Evolutionary conservation across 257 asterid species (phyloP), one percentile per base, ranked within the genome.

Genomic region (Solanum clarkiae): DNA sequence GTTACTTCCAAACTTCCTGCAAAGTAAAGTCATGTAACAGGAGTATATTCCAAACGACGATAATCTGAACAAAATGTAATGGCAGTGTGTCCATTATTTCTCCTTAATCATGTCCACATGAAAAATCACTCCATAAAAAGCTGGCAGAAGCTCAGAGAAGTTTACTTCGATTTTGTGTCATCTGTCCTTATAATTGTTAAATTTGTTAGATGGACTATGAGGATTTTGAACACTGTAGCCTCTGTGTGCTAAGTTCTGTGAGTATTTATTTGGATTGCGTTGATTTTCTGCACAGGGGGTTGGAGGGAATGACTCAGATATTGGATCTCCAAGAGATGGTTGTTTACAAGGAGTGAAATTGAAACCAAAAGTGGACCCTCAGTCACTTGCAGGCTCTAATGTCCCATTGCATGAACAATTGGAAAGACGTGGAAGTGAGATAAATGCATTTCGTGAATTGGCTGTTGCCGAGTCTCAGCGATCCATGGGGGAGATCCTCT

Each of bases 401-500:
- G 59, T 88, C 86, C 86, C 94, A 81, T 87, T 88, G 69, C 89
- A 84, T 87, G 98, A 89, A 84, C 94, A 91, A 88, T 90, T 88
- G 59, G 94, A 90, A 26, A 26, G 65, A 79, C 65, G 26, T 53
- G 93, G 87, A 80, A 86, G 88, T 86, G 93, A 84, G 89, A 84
- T 75, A 45, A 92, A 89, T 83, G 90, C 95, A 84, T 82, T 90
- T 77, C 86, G 89, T 60, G 92, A 88, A 75, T 63, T 87, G 82
- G 90, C 86, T 79, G 92, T 89, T 84, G 85, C 85, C 62, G 99
- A 92, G 84, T 90, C 97, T 42, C 97, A 92, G 80, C 89, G 91
- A 74, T 94, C 98, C 47, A 88, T 92, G 93, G 99, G 97, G 85
- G 97, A 92, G 80, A 92, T 94, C 72, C 87, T 95, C 85, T 95